Evolutionary conservation across 495 filamentous ascomycete species (phyloP).

Genomic region (Aspergillus conjunctus): DNA sequence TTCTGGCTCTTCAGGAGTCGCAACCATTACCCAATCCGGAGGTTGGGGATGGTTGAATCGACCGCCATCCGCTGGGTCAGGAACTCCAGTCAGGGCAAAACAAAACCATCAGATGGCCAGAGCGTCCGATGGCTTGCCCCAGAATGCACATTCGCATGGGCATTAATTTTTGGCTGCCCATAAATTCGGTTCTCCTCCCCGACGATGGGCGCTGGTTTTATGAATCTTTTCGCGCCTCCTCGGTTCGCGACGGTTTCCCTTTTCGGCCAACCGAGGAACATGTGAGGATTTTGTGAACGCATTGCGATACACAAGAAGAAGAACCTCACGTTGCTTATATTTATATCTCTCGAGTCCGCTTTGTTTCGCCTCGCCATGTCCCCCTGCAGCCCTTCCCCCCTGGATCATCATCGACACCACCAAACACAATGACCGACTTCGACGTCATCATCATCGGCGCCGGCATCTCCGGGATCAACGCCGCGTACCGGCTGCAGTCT

Average conservation of each 20-base stretch:
- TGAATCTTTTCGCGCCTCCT: neutral
- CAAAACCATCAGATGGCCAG: too few relatives aligned
- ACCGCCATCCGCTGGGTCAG: too few relatives aligned
- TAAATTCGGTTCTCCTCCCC: neutral
- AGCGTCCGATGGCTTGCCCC: too few relatives aligned
- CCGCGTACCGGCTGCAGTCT: constrained; percentile 67
- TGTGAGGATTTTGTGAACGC: constrained; percentile 19
- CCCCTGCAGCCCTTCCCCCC: neutral
- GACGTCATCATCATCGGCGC: constrained; percentile 74
- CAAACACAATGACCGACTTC: constrained; percentile 28
- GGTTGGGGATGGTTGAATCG: too few relatives aligned
- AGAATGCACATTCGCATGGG: too few relatives aligned
- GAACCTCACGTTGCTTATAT: neutral
- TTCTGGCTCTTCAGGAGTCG: too few relatives aligned
- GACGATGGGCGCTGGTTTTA: too few relatives aligned
- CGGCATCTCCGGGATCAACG: constrained; percentile 76
- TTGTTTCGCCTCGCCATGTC: neutral
- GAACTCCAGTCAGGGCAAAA: too few relatives aligned
- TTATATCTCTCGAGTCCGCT: neutral
- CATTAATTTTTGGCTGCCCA: too few relatives aligned
- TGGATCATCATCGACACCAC: neutral
- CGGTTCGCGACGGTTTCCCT: constrained; percentile 16
- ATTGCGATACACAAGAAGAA: neutral
- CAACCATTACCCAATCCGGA: neutral
- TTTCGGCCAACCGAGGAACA: constrained; percentile 34